Base-by-base conservation (phyloP, 805 yeast species). In the Ogataea pignaliae region DNA sequence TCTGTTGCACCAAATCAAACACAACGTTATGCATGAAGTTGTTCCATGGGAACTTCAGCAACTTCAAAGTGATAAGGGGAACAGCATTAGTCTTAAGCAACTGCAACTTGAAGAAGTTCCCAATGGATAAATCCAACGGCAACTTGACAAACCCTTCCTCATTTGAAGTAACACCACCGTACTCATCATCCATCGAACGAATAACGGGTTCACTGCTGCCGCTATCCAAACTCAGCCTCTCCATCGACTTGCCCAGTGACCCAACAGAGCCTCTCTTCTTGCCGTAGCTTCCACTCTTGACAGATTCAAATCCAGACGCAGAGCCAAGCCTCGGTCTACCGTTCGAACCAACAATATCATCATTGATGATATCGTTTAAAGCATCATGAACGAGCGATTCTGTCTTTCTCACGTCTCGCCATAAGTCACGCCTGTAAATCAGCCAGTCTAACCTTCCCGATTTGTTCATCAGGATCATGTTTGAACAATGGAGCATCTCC, bases 11-110 rank as follows among this genome's bases (percentile, higher is more conserved):
- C 46, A 93, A 76, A 65, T 93, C 99, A 70, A 91, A 93, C 10
- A 91, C 93, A 39, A 93, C 99, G 60, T 91, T 93, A 64, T 93
- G 99, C 75, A 91, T 78, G 58, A 93, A 93, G 60, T 93, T 93
- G 63, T 93, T 93, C 98, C 98, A 93, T 8, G 98, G 96, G 64
- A 83, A 88, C 50, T 76, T 70, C 53, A 88, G 78, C 54, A 93
- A 81, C 70, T 85, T 80, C 26, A 73, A 61, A 6, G 89, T 70
- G 6, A 89, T 79, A 21, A 75, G 71, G 12, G 79, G 70, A 29
- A 90, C 71, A 42, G 88, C 78, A 29, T 73, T 72, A 54, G 81
- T 80, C 56, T 89, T 95, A 41, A 83, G 73, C 14, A 93, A 68
- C 47, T 85, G 81, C 34, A 85, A 80, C 64, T 93, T 93, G 62